phyloP scores from a whole-genome alignment of 441 rosid genomes.

The Aquilaria agallochum region DNA sequence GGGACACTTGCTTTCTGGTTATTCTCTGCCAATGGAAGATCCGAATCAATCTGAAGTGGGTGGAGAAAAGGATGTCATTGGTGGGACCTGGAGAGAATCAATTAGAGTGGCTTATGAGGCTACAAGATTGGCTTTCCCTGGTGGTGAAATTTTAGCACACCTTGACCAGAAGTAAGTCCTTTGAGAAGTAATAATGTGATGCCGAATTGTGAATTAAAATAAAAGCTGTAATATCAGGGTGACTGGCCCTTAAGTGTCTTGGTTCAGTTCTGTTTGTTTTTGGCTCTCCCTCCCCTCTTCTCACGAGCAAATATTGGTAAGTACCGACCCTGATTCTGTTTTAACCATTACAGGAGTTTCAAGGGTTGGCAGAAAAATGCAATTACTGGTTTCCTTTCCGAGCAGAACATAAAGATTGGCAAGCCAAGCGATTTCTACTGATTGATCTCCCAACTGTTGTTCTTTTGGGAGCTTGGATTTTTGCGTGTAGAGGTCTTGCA shows the following conservation, averaged over 20 bases:
- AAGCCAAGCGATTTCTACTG: slow-evolving; percentile 68
- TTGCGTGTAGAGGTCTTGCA: too few relatives aligned
- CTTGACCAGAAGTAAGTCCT: slow-evolving; percentile 76
- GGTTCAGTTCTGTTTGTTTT: too few relatives aligned
- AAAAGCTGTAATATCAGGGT: not conserved
- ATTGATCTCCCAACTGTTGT: not conserved
- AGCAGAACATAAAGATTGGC: slow-evolving; percentile 62
- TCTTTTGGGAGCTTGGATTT: too few relatives aligned
- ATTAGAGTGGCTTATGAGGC: slow-evolving; percentile 72
- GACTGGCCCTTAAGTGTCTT: too few relatives aligned
- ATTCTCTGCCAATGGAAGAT: slow-evolving; percentile 84
- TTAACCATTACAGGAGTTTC: slow-evolving; percentile 64
- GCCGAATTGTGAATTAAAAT: not conserved
- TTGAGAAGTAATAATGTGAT: not conserved
- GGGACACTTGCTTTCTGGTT: slow-evolving; percentile 79
- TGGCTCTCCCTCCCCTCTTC: too few relatives aligned
- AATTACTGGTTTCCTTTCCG: slow-evolving; percentile 54
- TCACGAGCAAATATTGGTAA: too few relatives aligned
- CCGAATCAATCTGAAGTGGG: slow-evolving; percentile 35
- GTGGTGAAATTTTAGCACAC: slow-evolving; percentile 73
- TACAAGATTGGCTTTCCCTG: slow-evolving; percentile 69
- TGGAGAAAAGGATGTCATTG: slow-evolving; percentile 27
- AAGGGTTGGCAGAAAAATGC: slow-evolving; percentile 91
- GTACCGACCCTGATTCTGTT: not conserved
- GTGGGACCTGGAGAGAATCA: slow-evolving; percentile 74